Base-by-base conservation (phyloP, 306 rosid genomes). In the Castanea mollissima region DNA sequence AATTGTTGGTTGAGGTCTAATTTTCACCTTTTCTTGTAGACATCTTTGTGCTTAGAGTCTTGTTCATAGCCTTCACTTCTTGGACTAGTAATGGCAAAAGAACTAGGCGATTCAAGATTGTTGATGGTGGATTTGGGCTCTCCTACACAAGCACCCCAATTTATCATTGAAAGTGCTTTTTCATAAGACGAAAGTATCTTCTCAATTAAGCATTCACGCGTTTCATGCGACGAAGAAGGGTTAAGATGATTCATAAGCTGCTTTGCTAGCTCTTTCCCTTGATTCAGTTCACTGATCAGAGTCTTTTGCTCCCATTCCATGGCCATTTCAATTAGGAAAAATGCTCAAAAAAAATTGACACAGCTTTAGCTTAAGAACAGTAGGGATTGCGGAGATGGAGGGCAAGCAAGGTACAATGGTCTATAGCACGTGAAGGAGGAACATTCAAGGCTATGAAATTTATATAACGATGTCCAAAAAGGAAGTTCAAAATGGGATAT, bases 1-100 rank as follows among this genome's bases (percentile, higher is more conserved):
- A 75, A 16, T 12, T 67, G 60, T 41, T 27, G 69, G 32, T 32
- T 38, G 72, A 79, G 23, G 44, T 29, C 52, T 57, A 69, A 78
- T 81, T 69, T 79, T 79, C 70, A 92, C 97, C 93, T 90, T 88
- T 89, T 92, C 91, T 90, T 92, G 75, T 21, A 87, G 71, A 79
- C 85, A 69, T 85, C 65, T 81, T 75, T 85, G 85, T 76, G 87
- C 79, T 82, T 83, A 72, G 63, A 74, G 21, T 85, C 81, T 11
- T 85, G 89, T 64, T 84, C 89, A 58, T 72, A 56, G 20, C 74
- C 88, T 74, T 81, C 92, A 82, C 89, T 86, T 58, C 15, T 73
- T 10, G 90, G 86, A 64, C 91, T 83, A 23, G 82, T 73, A 75
- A 83, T 75, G 59, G 82, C 84, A 60, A 86, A 65, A 51, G 87